Base-by-base conservation (phyloP, 768 basidiomycete species). In the Boletus reticuloceps region DNA sequence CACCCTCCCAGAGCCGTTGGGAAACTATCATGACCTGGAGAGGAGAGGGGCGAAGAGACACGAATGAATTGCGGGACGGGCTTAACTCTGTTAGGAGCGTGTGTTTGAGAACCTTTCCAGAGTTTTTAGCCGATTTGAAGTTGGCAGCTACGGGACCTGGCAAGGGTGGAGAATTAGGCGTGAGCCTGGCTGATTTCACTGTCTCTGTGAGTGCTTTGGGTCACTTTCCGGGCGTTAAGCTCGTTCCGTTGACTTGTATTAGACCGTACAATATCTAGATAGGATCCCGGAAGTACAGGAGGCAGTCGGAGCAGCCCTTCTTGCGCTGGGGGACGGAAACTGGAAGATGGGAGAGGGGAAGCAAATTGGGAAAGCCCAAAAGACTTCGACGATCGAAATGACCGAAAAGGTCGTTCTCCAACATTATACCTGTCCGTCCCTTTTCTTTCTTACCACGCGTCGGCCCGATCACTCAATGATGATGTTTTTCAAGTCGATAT, bases 341-440 rank as follows among this genome's bases (percentile, higher is more conserved):
- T 93, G 91, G 91, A 89, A 83, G 71, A 93, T 94, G 91, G 91
- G 91, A 5, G 89, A 90, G 56, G 90, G 89, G 6, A 78, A 89
- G 20, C 78, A 79, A 61, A 82, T 87, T 7, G 81, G 80, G 11
- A 83, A 82, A 60, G 67, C 65, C 3, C 58, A 69, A 8, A 81
- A 81, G 51, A 25, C 22, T 4, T 31, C 53, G 17, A 59, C 73
- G 2, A 75, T 74, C 5, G 85, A 83, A 31, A 76, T 76, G 11
- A 85, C 84, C 52, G 84, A 86, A 62, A 72, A 71, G 38, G 72
- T 78, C 17, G 76, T 93, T 12, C 72, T 91, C 22, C 87, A 92
- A 63, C 89, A 92, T 67, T 94, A 82, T 63, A 74, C 84, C 10
- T 83, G 91, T 91, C 56, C 51, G 87, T 78, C 19, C 41, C 5